Base-by-base conservation (phyloP, 176 grass and related monocot genomes). In the Zea mays region DNA sequence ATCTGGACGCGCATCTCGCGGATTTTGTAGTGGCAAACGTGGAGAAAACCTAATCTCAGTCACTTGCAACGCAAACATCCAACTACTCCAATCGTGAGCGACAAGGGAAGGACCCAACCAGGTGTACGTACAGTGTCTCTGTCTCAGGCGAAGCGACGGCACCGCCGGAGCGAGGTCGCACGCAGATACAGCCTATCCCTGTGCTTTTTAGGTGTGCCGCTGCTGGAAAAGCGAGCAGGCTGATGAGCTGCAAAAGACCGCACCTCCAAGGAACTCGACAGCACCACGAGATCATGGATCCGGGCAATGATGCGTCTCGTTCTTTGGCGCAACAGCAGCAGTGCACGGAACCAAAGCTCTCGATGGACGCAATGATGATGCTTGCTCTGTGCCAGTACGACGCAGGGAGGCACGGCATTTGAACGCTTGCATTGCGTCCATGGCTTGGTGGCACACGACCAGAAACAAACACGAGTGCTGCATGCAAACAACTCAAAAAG, bases 191-290 rank as follows among this genome's bases (percentile, higher is more conserved):
- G 61, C 67, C 60, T 65, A 66, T n/a, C 55, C 64, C 52, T 46
- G 45, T 58, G 71, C 81, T 62, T 80, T 88, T 48, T 71, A 46
- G 81, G 52, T 46, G 76, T 17, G 55, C 1, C 65, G 47, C 56
- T 19, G 76, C 71, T 47, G 71, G 76, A 33, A 84, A 84, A 63
- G 81, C 63, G 51, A 55, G 64, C 61, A 38, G 5, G 38, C 36
- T 27, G 64, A 11, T 39, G 42, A 43, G 43, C 74, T 59, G 41
- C 76, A 66, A 84, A 69, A 82, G 38, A 69, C 76, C 3, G 63
- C 64, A 0, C 5, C 54, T 7, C 42, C 51, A 83, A 79, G 68
- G 69, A 78, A 62, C 8, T n/a, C 39, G 12, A 48, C 76, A 27
- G 27, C 27, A 84, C 45, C 27, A 7, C 16, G 65, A 64, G 55